These are phyloP conservation scores for Sporisorium reilianum DNA, from an alignment of 1,284 basidiomycete species.

Conservation along the genomic window DNA sequence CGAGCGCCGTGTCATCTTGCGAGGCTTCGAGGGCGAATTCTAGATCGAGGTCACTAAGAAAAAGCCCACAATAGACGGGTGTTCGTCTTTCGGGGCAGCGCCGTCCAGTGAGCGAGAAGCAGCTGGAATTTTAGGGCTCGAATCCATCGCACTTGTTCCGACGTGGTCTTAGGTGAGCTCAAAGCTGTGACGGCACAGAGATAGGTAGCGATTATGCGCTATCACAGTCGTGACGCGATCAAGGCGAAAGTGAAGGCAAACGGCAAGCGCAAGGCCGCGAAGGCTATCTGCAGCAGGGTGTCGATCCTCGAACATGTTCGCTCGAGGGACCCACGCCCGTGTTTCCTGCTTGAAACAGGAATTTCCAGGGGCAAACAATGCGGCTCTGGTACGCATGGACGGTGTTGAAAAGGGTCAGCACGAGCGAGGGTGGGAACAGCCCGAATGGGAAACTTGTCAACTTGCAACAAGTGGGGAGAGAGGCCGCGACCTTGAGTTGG, in stretches of 20 bases:
- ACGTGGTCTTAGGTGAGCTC: neutral
- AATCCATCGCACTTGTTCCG: neutral
- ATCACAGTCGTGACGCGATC: neutral
- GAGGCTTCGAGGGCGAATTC: neutral
- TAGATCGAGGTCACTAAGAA: neutral
- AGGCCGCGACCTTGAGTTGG: too few relatives aligned
- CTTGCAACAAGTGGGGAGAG: neutral
- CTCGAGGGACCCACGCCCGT: too few relatives aligned
- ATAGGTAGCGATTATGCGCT: too few relatives aligned
- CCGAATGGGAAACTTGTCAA: too few relatives aligned
- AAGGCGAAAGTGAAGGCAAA: neutral
- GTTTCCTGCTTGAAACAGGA: too few relatives aligned
- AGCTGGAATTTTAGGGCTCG: neutral
- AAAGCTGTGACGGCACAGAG: neutral
- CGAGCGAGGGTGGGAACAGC: neutral
- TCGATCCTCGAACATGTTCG: too few relatives aligned
- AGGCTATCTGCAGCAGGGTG: too few relatives aligned
- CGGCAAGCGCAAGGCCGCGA: neutral
- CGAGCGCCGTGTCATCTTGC: conserved; percentile 4
- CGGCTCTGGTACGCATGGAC: too few relatives aligned
- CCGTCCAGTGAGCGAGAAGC: neutral
- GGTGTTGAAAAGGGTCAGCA: too few relatives aligned
- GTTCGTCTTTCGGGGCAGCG: neutral
- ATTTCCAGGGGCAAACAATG: too few relatives aligned
- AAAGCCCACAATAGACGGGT: neutral